These are phyloP conservation scores for Wickerhamiella kurtzmanii DNA, from an alignment of 805 yeast species.

Conservation along the genomic window DNA sequence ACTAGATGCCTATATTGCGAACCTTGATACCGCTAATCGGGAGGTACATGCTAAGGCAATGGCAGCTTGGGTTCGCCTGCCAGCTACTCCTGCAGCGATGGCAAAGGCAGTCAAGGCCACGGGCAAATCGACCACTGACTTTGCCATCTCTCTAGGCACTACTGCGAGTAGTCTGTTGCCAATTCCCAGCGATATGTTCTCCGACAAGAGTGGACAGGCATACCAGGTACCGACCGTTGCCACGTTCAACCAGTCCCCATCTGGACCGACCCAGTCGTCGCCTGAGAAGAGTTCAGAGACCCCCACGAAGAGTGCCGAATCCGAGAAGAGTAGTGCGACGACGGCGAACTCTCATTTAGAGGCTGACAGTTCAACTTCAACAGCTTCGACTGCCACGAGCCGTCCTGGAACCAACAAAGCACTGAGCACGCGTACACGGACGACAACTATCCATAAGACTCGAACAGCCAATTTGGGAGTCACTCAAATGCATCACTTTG, in stretches of 20 bases:
- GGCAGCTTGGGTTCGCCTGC: not conserved
- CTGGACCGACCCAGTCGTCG: conserved; percentile 7
- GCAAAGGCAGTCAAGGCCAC: not conserved
- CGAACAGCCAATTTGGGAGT: too few species aligned
- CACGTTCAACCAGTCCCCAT: conserved; percentile 1
- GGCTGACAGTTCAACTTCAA: too few species aligned
- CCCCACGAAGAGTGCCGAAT: too few species aligned
- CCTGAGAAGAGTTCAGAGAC: conserved; percentile 3
- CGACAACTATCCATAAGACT: too few species aligned
- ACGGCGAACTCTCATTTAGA: too few species aligned
- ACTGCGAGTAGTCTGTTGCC: conserved; percentile 1
- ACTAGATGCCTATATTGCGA: conserved; percentile 10
- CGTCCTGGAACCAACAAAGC: not conserved
- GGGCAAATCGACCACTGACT: not conserved
- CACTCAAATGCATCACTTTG: too few species aligned
- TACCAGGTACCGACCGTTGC: conserved; percentile 1
- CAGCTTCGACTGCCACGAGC: not conserved
- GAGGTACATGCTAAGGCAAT: conserved; percentile 1
- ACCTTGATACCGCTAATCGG: conserved; percentile 9
- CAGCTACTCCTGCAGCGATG: not conserved
- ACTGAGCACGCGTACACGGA: not conserved
- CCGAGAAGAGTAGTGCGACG: too few species aligned
- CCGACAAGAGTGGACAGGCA: not conserved
- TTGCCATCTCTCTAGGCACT: not conserved
- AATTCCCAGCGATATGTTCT: not conserved